Base-by-base conservation (phyloP, 2,329 filamentous ascomycete species). In the Fusarium miscanthi region DNA sequence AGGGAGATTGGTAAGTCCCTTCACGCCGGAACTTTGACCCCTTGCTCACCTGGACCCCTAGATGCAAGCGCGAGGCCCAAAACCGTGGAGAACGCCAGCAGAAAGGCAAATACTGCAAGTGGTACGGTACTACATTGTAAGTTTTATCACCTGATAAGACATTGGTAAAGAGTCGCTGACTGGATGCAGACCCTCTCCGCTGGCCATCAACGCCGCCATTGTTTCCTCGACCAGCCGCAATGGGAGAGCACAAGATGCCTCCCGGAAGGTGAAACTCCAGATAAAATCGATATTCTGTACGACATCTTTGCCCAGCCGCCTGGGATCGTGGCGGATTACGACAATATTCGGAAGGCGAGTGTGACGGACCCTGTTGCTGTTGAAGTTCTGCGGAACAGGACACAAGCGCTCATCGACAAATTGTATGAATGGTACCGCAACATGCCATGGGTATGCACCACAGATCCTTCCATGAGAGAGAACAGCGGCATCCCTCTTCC, bases 1-100 rank as follows among this genome's bases (percentile, higher is more conserved):
- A 12, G 68, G 61, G 2, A 71, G 46, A 63, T 13, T 70, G 6
- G 68, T 67, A 43, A 4, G 67, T 31, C 11, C 3, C 8, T 6
- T 13, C 14, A 40, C 5, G 6, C 3, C 10, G 8, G 3, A 5
- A 6, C 13, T 9, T 13, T 53, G 33, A 2, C 33, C 5, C 9
- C 40, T 14, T 19, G 3, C n/a, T 51, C 21, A 45, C 17, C 16
- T 2, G 21, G 3, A 5, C 14, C 31, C 16, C 3, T 10, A 70
- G 68, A n/a, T 70, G 48, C 68, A 70, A 40, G 56, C 67, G 6
- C 68, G 67, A 35, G 68, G 68, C 1, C 68, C 68, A 13, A 67
- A 35, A 6, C 45, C 31, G 2, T 42, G 69, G 51, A 46, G 33
- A 23, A 63, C 40, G 0, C 38, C 35, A 8, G 37, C 56, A 11